Evolutionary conservation across 768 basidiomycete genomes (phyloP).

Genomic region (Suillus placidus): DNA sequence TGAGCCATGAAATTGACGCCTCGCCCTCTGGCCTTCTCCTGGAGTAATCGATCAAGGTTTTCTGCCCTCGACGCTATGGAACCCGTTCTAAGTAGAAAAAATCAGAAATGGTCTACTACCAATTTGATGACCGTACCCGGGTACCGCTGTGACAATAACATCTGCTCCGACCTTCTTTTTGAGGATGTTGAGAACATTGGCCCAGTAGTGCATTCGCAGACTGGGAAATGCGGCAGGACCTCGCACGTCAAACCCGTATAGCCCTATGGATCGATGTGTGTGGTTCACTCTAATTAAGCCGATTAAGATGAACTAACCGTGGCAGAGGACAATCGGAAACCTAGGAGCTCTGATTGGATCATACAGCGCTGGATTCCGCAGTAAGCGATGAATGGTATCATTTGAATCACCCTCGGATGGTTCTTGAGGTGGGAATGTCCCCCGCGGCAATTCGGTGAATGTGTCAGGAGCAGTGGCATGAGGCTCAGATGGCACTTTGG

Average conservation of each 20-base stretch:
- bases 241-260: constrained; percentile 94
- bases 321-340: constrained; percentile 92
- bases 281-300: constrained; percentile 1
- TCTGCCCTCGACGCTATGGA: constrained; percentile 83
- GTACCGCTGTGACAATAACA: constrained; percentile 95
- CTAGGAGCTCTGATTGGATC: constrained; percentile 81
- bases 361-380: constrained; percentile 76
- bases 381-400: constrained; percentile 68
- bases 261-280: constrained; percentile 47
- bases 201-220: constrained; percentile 93
- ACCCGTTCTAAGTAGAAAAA: constrained; percentile 66
- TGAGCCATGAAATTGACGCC: constrained; percentile 94
- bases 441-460: background rate
- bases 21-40: constrained; percentile 64
- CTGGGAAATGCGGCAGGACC: constrained; percentile 83
- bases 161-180: constrained; percentile 84
- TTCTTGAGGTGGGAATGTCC: constrained; percentile 7
- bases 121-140: constrained; percentile 59
- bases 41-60: constrained; percentile 72
- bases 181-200: constrained; percentile 79
- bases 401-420: constrained; percentile 21
- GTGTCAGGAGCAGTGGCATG: background rate
- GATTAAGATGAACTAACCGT: constrained; percentile 59
- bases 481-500: background rate
- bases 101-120: background rate